Conservation (phyloP, 139 green algal genomes). For the Tetratostichococcus sp. region DNA sequence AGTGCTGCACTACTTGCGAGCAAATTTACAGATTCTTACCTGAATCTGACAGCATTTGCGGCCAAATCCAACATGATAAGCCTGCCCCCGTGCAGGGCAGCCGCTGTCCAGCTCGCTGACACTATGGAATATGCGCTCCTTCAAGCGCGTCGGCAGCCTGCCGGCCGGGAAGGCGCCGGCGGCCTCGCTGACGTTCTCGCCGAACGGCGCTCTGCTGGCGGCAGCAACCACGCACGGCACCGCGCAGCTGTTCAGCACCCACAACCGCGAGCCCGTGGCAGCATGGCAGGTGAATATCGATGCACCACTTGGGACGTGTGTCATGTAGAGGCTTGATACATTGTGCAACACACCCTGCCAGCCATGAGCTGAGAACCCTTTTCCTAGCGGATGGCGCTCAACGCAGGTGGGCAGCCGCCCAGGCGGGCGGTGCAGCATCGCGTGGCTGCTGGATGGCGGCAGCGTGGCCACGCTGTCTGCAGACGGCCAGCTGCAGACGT, state of each 20-base stretch:
- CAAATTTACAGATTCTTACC: too few relatives aligned
- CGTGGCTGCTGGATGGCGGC: background rate
- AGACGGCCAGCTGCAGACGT: background rate
- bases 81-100: background rate
- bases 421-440: background rate
- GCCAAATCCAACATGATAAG: too few relatives aligned
- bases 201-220: slow-evolving; percentile 1
- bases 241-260: slow-evolving; percentile 1
- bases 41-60: too few relatives aligned
- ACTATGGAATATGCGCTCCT: slow-evolving; percentile 41
- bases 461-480: background rate
- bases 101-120: background rate
- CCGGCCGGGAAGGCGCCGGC: background rate
- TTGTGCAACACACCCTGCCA: too few relatives aligned
- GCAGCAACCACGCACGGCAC: slow-evolving; percentile 4
- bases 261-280: background rate
- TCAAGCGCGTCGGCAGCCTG: slow-evolving; percentile 24
- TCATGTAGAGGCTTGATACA: too few relatives aligned
- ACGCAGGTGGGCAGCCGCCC: background rate
- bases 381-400: too few relatives aligned
- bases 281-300: background rate
- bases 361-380: too few relatives aligned
- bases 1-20: too few relatives aligned
- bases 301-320: too few relatives aligned
- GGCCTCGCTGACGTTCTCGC: background rate